Percentiles rank a stretch among this genome's conserved stretches.
phyloP scores from a whole-genome alignment of 2,329 filamentous ascomycete genomes.

The Pseudogymnoascus destructans region DNA sequence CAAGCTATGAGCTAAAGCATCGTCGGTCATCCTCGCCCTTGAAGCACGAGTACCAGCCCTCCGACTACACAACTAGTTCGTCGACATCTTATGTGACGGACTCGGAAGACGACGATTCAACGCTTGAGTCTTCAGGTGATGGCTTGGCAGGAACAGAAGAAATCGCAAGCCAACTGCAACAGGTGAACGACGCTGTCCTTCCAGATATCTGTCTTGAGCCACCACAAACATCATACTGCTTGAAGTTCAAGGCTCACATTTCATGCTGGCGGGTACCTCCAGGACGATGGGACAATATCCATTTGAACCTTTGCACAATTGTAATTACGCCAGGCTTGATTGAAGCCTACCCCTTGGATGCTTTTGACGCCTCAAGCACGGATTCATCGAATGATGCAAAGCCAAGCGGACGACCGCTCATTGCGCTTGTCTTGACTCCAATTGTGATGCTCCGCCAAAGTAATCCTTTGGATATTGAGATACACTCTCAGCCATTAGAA shows the following conservation, averaged over 20 bases:
- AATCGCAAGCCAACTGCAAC: constrained; percentile 29
- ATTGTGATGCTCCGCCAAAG: constrained; percentile 81
- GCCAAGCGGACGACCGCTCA: constrained; percentile 33
- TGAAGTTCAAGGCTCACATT: constrained; percentile 40
- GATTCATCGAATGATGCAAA: not conserved
- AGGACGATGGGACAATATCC: constrained; percentile 47
- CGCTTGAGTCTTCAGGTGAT: constrained; percentile 33
- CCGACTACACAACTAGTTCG: constrained; percentile 47
- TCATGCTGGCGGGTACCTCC: constrained; percentile 49
- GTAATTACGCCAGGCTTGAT: constrained; percentile 45
- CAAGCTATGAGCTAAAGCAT: constrained; percentile 27
- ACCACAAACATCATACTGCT: not conserved
- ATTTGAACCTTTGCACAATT: constrained; percentile 39
- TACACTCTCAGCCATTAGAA: constrained; percentile 69
- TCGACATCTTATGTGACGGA: constrained; percentile 46
- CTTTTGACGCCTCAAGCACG: constrained; percentile 24
- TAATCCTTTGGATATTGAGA: constrained; percentile 85
- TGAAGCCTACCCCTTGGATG: constrained; percentile 38
- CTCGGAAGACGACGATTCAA: constrained; percentile 40
- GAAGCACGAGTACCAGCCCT: constrained; percentile 94
- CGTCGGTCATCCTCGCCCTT: constrained; percentile 80
- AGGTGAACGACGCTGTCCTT: constrained; percentile 27
- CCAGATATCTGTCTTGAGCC: not conserved
- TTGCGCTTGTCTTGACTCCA: constrained; percentile 77
- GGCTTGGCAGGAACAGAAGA: constrained; percentile 43